Evolutionary conservation across 2,329 filamentous ascomycete genomes (phyloP), one percentile per base, ranked within the genome.

Genomic region (Exophiala lecanii-corni): DNA sequence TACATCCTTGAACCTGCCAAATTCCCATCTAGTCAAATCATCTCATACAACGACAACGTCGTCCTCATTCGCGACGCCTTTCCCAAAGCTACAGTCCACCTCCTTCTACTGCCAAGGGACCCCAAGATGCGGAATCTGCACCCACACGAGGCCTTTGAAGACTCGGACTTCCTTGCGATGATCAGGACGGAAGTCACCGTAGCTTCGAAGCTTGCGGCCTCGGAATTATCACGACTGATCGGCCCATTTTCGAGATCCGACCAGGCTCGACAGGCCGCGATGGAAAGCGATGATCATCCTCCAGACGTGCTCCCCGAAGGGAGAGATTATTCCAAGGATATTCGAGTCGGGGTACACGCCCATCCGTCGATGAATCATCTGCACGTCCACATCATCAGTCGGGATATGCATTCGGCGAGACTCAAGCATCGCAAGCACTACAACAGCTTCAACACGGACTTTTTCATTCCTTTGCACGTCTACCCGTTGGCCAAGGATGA

Each of bases 351-450:
- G 10, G 76, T 95, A 5, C 92, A 98, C 66, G 84, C 87, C 2
- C 79, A 83, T 54, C 92, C 92, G 2, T 89, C 84, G 43, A 97
- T 98, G 92, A 82, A 78, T 51, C 88, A 97, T 62, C 62, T 97
- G 41, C 92, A 98, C 65, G 73, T 97, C 3, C 92, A 98, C 63
- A 79, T 97, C 20, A 67, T 97, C 44, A 87, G 85, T 28, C 72
- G 79, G 13, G 92, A 98, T 61, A 83, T 86, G 73, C 74, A 79
- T 56, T 88, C 83, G 26, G 74, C 77, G 9, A 75, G 74, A 34
- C 54, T 96, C 64, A 86, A 82, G 66, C 81, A 91, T 60, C 75
- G 81, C 51, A 91, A 89, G 62, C 92, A 97, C 66, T 97, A 96
- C 67, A 87, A 92, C 59, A 92, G 85, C 51, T 97, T 97, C 66